phyloP scores from a whole-genome alignment of 768 basidiomycete species.

The Mycena latifolia region DNA sequence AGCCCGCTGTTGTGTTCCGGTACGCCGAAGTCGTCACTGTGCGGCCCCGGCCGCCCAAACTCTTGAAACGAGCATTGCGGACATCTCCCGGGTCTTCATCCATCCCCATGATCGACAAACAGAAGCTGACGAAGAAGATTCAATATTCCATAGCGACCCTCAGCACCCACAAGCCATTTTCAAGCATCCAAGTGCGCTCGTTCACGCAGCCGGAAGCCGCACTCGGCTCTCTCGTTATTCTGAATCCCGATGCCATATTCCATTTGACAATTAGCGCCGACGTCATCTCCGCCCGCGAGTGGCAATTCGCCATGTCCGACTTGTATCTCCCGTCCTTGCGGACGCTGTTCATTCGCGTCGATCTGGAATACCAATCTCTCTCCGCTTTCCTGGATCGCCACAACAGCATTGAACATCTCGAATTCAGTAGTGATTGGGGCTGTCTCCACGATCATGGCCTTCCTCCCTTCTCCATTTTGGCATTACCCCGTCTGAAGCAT shows the following conservation, averaged over 20 bases:
- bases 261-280: not conserved
- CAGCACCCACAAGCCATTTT: not conserved
- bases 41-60: slow-evolving; percentile 9
- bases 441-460: not conserved
- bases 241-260: slow-evolving; percentile 5
- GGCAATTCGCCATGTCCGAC: slow-evolving; percentile 4
- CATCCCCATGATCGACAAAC: slow-evolving; percentile 9
- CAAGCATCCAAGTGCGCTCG: slow-evolving; percentile 14
- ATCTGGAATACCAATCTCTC: not conserved
- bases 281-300: slow-evolving; percentile 4
- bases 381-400: slow-evolving; percentile 24
- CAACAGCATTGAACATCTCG: slow-evolving; percentile 16
- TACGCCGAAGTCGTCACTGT: not conserved
- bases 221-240: slow-evolving; percentile 11
- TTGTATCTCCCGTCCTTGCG: slow-evolving; percentile 18
- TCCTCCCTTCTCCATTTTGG: slow-evolving; percentile 5
- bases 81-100: slow-evolving; percentile 5
- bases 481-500: not conserved
- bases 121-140: slow-evolving; percentile 13
- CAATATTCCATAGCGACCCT: not conserved
- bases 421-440: slow-evolving; percentile 6
- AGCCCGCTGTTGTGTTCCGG: slow-evolving; percentile 15
- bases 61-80: slow-evolving; percentile 13
- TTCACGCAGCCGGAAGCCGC: slow-evolving; percentile 7
- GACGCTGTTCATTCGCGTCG: slow-evolving; percentile 8